phyloP scores from a whole-genome alignment of 257 asterid genomes.

The Nicotiana benthamiana region DNA sequence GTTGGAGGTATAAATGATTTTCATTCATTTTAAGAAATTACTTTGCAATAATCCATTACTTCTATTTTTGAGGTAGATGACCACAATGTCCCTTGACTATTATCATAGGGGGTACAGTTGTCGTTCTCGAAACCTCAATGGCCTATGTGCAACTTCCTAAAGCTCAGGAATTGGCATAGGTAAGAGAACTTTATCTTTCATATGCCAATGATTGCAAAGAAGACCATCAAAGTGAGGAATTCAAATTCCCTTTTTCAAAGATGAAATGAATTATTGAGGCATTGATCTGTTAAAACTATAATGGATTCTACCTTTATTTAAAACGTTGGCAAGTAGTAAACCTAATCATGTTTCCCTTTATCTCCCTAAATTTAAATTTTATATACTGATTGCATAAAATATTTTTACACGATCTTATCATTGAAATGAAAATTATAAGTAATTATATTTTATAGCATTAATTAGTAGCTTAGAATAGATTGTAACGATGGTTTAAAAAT shows the following conservation, averaged over 20 bases:
- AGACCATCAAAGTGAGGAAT: background rate
- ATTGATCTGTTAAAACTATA: background rate
- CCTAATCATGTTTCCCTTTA: background rate
- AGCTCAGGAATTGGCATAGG: background rate
- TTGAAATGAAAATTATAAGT: too few relatives aligned
- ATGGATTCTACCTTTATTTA: background rate
- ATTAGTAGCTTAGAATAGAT: too few relatives aligned
- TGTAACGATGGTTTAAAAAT: too few relatives aligned
- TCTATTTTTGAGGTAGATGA: background rate
- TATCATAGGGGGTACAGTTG: background rate
- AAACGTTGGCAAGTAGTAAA: background rate
- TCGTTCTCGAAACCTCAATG: background rate
- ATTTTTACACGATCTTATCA: too few relatives aligned
- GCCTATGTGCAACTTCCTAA: background rate
- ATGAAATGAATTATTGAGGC: background rate
- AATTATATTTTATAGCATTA: too few relatives aligned
- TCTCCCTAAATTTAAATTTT: too few relatives aligned
- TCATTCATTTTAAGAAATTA: too few relatives aligned
- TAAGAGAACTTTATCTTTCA: background rate
- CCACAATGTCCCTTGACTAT: background rate
- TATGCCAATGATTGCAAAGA: background rate
- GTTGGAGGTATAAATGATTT: too few relatives aligned
- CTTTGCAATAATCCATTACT: background rate
- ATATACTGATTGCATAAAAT: too few relatives aligned
- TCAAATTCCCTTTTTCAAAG: slow-evolving; percentile 2